These are phyloP conservation scores for Ustulina deusta DNA, from an alignment of 2,329 filamentous ascomycete genomes.

Conservation along the genomic window DNA sequence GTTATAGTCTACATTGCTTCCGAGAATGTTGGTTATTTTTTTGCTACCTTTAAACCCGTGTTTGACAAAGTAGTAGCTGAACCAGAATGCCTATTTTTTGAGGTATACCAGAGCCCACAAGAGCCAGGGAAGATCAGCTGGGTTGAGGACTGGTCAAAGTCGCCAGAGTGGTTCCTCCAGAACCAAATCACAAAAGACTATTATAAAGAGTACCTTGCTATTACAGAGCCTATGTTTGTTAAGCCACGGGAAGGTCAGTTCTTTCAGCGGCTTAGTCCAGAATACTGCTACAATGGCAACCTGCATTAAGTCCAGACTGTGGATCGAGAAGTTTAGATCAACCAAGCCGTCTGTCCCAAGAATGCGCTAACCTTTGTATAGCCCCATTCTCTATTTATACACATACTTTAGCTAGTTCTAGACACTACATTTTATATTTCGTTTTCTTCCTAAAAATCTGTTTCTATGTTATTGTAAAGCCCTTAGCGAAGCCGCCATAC, in stretches of 20 bases:
- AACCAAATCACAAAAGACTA: conserved; percentile 55
- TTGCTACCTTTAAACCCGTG: conserved; percentile 50
- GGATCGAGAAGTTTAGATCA: too few relatives aligned
- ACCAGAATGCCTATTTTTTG: conserved; percentile 58
- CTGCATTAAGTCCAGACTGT: too few relatives aligned
- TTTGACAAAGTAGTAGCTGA: conserved; percentile 56
- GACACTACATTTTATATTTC: too few relatives aligned
- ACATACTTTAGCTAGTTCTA: too few relatives aligned
- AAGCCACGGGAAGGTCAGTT: conserved; percentile 52
- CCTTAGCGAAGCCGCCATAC: too few relatives aligned
- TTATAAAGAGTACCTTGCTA: conserved; percentile 54
- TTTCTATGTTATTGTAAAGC: too few relatives aligned
- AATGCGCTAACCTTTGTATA: too few relatives aligned
- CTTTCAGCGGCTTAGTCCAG: conserved; percentile 37
- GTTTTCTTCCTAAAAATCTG: too few relatives aligned
- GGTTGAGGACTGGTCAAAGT: conserved; percentile 55
- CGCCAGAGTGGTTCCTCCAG: conserved; percentile 48
- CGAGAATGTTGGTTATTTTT: conserved; percentile 42
- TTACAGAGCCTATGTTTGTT: conserved; percentile 54
- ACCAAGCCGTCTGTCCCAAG: too few relatives aligned
- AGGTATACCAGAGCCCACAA: conserved; percentile 52
- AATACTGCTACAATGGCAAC: conserved; percentile 34
- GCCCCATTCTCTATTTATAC: too few relatives aligned
- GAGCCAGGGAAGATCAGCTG: conserved; percentile 53
- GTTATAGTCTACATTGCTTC: conserved; percentile 44